Percentiles rank a stretch among this genome's conserved stretches.
Conservation (phyloP, 306 rosid genomes). For the Casuarina glauca region DNA sequence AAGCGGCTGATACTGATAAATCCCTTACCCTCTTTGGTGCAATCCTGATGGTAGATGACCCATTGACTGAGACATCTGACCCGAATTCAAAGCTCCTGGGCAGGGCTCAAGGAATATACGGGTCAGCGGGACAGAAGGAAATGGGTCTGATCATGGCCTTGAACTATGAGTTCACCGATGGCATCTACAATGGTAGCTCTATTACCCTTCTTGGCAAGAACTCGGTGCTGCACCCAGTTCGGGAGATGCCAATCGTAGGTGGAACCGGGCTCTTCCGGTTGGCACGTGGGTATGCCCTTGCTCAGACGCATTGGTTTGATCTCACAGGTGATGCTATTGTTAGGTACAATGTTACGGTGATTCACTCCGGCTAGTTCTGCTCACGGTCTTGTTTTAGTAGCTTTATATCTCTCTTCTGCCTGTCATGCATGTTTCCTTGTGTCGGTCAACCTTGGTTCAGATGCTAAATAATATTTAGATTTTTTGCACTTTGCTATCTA, state of each 20-base stretch:
- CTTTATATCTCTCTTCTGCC: too few species aligned
- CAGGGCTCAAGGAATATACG: conserved; percentile 80
- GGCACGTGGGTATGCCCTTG: conserved; percentile 73
- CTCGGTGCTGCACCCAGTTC: conserved; percentile 37
- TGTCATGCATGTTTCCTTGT: too few species aligned
- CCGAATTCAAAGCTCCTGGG: conserved; percentile 70
- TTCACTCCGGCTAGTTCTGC: conserved; percentile 36
- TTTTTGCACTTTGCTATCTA: too few species aligned
- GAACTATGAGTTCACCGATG: conserved; percentile 57
- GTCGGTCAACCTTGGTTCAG: too few species aligned
- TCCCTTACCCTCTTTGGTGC: conserved; percentile 53
- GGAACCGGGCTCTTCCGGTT: conserved; percentile 78
- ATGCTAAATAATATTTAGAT: too few species aligned
- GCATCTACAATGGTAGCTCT: conserved; percentile 60
- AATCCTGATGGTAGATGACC: conserved; percentile 68
- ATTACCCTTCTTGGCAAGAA: conserved; percentile 67
- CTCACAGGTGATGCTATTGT: conserved; percentile 75
- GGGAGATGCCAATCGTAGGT: conserved; percentile 78
- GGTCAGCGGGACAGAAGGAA: conserved; percentile 59
- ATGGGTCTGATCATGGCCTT: conserved; percentile 62
- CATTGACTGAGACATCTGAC: conserved; percentile 64
- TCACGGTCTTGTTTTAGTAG: background rate
- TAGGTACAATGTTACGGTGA: conserved; percentile 66
- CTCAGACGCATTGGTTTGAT: conserved; percentile 53
- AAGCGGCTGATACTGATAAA: conserved; percentile 37